These are phyloP conservation scores for Debaryomyces castellii DNA, from an alignment of 805 yeast genomes.

Conservation along the genomic window DNA sequence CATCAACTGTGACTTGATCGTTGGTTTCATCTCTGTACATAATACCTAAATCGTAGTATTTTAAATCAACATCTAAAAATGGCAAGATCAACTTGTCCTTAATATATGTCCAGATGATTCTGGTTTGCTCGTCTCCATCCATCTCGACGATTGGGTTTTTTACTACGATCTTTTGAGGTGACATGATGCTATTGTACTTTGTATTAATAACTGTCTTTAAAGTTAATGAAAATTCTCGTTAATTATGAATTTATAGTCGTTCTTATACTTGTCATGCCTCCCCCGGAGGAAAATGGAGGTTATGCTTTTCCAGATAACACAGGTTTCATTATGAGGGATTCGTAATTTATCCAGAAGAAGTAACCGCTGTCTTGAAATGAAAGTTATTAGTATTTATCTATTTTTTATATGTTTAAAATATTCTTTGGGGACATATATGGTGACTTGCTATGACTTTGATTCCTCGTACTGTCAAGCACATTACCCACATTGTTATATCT, in stretches of 20 bases:
- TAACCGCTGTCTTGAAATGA: no score
- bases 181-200: conserved; percentile 4
- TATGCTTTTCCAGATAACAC: neutral
- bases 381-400: no score
- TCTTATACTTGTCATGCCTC: conserved; percentile 1
- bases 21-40: conserved; percentile 83
- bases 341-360: no score
- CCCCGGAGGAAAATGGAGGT: conserved; percentile 1
- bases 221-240: neutral
- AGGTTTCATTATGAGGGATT: neutral
- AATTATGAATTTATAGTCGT: neutral
- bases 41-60: conserved; percentile 89
- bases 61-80: conserved; percentile 80
- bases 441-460: no score
- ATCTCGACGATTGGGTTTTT: conserved; percentile 89
- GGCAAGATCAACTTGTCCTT: conserved; percentile 84
- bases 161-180: conserved; percentile 62
- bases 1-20: conserved; percentile 84
- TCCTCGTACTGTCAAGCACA: no score
- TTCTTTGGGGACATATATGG: no score
- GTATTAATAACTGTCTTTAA: neutral
- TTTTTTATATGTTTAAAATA: no score
- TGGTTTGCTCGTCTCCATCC: conserved; percentile 98
- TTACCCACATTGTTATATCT: neutral
- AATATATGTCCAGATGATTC: conserved; percentile 92